Evolutionary conservation across 164 flowering plant genomes (phyloP), one percentile per base, ranked within the genome.

Genomic region (Houttuynia cordata): DNA sequence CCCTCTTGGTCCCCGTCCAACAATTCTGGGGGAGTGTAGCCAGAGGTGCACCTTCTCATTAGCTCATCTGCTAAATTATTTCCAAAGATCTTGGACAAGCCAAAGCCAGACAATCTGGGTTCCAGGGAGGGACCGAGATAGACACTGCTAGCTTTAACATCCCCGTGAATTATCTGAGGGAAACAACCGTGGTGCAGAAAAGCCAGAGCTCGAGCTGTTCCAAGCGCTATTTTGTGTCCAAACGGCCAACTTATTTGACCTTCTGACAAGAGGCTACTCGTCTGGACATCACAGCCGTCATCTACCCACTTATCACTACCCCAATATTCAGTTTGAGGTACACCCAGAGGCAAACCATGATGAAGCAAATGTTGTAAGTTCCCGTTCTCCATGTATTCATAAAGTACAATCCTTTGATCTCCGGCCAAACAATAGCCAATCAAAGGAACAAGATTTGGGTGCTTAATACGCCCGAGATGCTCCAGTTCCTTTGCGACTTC

Each of bases 121-220:
- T 91, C 93, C 73, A 84, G 64, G 60, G 75, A 77, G 4, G 71
- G 69, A 57, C 83, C 93, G 7, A 91, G 80, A 62, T 87, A 86
- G 21, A 89, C 78, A 68, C 94, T 89, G 58, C 90, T 30, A 17
- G 97, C 87, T 67, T 81, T 87, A 20, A 89, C 81, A 40, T 86
- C 91, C 62, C 91, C 69, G 63, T 89, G 97, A 55, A 85, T 79
- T 49, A 87, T 83, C 14, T 90, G 83, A 51, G 94, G 89, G 14
- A 78, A 85, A 76, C 94, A 87, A n/a, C 94, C 97, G 58, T 89
- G 96, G 76, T 89, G 96, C 49, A 89, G 86, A 69, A 83, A 89
- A 15, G 96, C 91, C 49, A 89, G 67, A 18, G 91, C 91, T n/a
- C 97, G 74, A 7, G 97, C 97, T 10, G 83, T 83, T 40, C 91